phyloP scores from a whole-genome alignment of 2,329 filamentous ascomycete species.

The Magnaporthales sp. region DNA sequence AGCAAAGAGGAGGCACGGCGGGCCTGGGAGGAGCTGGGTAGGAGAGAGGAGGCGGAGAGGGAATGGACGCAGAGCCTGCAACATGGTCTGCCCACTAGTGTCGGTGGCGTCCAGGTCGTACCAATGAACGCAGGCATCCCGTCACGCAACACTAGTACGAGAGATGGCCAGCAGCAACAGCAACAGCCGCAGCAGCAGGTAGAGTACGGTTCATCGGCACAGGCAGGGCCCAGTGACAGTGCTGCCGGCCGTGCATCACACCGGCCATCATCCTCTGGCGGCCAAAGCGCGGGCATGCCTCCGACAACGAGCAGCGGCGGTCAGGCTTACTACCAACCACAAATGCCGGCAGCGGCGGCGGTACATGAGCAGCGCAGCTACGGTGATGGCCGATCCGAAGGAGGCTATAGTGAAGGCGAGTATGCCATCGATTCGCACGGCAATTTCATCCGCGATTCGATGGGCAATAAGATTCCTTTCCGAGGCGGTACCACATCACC shows the following conservation, averaged over 20 bases:
- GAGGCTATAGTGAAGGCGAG: slow-evolving; percentile 61
- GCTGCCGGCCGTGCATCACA: neutral
- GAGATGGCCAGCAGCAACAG: slow-evolving; percentile 25
- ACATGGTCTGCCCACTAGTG: slow-evolving; percentile 77
- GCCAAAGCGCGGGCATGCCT: slow-evolving; percentile 8
- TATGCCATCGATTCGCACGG: slow-evolving; percentile 57
- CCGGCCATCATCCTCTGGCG: neutral
- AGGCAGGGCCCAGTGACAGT: slow-evolving; percentile 12
- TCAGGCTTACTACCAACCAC: slow-evolving; percentile 32
- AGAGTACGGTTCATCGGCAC: slow-evolving; percentile 26
- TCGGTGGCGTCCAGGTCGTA: slow-evolving; percentile 90
- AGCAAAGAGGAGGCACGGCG: slow-evolving; percentile 92
- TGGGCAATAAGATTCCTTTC: slow-evolving; percentile 50
- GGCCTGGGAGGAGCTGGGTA: slow-evolving; percentile 94
- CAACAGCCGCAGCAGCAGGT: slow-evolving; percentile 17
- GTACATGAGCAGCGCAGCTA: slow-evolving; percentile 30
- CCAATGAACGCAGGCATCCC: slow-evolving; percentile 73
- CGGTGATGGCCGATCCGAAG: slow-evolving; percentile 46
- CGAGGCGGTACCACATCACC: slow-evolving; percentile 33
- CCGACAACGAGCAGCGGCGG: slow-evolving; percentile 25
- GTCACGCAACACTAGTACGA: slow-evolving; percentile 40
- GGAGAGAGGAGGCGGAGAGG: slow-evolving; percentile 86
- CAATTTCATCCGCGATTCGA: slow-evolving; percentile 50
- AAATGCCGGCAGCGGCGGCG: slow-evolving; percentile 28
- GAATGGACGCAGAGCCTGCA: slow-evolving; percentile 80